phyloP scores from a whole-genome alignment of 1,284 basidiomycete species.

The Cryptococcus floricola region DNA sequence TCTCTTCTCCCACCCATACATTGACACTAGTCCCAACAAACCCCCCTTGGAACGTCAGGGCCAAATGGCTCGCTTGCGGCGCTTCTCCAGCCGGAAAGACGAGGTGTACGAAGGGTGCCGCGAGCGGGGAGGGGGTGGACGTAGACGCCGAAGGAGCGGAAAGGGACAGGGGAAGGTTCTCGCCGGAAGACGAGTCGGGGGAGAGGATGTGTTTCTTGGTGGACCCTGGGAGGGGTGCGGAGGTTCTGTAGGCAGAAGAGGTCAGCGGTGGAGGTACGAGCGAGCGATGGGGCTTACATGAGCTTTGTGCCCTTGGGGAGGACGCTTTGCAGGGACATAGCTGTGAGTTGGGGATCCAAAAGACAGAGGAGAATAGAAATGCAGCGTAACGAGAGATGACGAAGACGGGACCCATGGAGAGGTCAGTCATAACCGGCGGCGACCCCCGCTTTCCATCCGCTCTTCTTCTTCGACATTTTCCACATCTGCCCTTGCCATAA shows the following conservation, averaged over 20 bases:
- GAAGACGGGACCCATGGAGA: too few relatives aligned
- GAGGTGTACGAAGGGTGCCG: conserved; percentile 4
- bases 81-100: too few relatives aligned
- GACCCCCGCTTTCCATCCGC: neutral
- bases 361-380: too few relatives aligned
- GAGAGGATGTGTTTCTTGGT: conserved; percentile 26
- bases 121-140: conserved; percentile 34
- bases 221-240: conserved; percentile 27
- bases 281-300: conserved; percentile 14
- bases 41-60: conserved; percentile 49
- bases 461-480: neutral
- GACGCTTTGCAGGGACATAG: conserved; percentile 12
- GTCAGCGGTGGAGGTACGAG: neutral
- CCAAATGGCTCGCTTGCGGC: conserved; percentile 28
- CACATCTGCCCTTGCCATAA: neutral
- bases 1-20: conserved; percentile 35
- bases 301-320: conserved; percentile 12
- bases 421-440: too few relatives aligned
- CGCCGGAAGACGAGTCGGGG: conserved; percentile 14
- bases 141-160: conserved; percentile 36
- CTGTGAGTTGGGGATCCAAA: too few relatives aligned
- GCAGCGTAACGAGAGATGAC: too few relatives aligned
- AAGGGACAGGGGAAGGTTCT: conserved; percentile 31
- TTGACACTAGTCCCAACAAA: conserved; percentile 39
- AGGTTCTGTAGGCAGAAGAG: conserved; percentile 15